Evolutionary conservation across 768 basidiomycete genomes (phyloP).

Genomic region (Calvatia gigantea): DNA sequence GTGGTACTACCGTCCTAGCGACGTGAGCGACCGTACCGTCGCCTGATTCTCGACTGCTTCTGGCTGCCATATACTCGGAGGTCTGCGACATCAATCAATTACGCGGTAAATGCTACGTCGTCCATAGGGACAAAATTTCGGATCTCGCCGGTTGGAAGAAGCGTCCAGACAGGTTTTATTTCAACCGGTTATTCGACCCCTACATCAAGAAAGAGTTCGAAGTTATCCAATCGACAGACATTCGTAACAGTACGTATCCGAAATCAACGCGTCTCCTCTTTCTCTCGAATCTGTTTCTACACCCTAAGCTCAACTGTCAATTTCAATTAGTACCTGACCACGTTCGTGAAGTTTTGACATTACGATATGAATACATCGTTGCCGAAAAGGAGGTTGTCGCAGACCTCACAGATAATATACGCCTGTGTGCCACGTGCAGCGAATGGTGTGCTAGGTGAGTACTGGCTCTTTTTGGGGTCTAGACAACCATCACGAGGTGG

Average conservation of each 20-base stretch:
- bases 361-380: constrained; percentile 92
- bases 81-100: constrained; percentile 93
- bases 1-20: constrained; percentile 96
- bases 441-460: constrained; percentile 88
- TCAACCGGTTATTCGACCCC: constrained; percentile 92
- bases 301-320: constrained; percentile 17
- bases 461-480: neutral
- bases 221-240: constrained; percentile 81
- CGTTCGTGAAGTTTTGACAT: constrained; percentile 71
- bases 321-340: constrained; percentile 66
- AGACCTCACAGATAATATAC: constrained; percentile 82
- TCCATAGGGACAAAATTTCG: constrained; percentile 92
- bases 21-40: constrained; percentile 89
- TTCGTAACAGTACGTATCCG: constrained; percentile 76
- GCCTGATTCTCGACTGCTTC: constrained; percentile 88
- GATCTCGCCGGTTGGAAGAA: constrained; percentile 94
- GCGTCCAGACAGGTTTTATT: constrained; percentile 93
- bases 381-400: constrained; percentile 92
- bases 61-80: constrained; percentile 96
- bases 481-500: constrained; percentile 9
- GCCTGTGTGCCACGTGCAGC: constrained; percentile 81
- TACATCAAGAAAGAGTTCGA: constrained; percentile 99
- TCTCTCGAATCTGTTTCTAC: neutral
- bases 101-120: constrained; percentile 89
- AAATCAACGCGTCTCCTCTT: constrained; percentile 6